A percentile compares a stretch with the other conserved stretches of the same genome.
These are phyloP conservation scores for Calonectria henricotiae DNA, from an alignment of 2,329 filamentous ascomycete species.

Conservation along the genomic window DNA sequence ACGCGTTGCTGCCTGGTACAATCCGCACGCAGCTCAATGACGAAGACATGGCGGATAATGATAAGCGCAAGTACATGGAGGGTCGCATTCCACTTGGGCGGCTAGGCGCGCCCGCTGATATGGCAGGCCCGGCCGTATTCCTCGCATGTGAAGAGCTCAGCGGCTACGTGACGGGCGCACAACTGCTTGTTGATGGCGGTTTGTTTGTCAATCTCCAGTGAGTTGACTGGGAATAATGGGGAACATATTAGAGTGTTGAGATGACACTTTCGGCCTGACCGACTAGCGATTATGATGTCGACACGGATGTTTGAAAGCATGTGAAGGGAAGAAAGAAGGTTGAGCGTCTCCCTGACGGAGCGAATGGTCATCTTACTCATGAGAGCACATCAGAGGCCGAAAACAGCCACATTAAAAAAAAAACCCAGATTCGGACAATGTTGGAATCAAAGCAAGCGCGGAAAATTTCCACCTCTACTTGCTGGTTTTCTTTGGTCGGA, in stretches of 20 bases:
- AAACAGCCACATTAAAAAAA: neutral
- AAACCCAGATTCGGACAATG: neutral
- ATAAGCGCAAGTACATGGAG: slow-evolving; percentile 85
- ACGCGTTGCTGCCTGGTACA: slow-evolving; percentile 87
- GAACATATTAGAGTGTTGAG: slow-evolving; percentile 22
- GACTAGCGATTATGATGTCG: slow-evolving; percentile 21
- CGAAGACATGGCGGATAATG: slow-evolving; percentile 81
- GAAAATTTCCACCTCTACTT: too few species aligned
- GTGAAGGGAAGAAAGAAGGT: slow-evolving; percentile 7
- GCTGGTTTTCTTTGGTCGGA: neutral
- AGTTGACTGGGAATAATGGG: slow-evolving; percentile 46
- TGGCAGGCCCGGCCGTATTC: slow-evolving; percentile 90
- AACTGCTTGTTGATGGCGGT: slow-evolving; percentile 89
- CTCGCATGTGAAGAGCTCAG: slow-evolving; percentile 85
- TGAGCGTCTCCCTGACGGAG: slow-evolving; percentile 3
- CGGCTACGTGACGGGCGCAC: slow-evolving; percentile 86
- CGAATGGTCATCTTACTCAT: neutral
- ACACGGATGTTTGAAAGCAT: slow-evolving; percentile 7
- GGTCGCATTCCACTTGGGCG: slow-evolving; percentile 84
- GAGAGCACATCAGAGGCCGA: neutral
- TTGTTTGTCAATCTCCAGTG: slow-evolving; percentile 91
- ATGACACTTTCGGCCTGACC: slow-evolving; percentile 25
- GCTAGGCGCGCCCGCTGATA: slow-evolving; percentile 80
- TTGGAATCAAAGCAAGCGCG: neutral
- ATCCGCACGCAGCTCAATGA: slow-evolving; percentile 90